Evolutionary conservation across 768 basidiomycete genomes (phyloP).

Genomic region (Lentinus brumalis): DNA sequence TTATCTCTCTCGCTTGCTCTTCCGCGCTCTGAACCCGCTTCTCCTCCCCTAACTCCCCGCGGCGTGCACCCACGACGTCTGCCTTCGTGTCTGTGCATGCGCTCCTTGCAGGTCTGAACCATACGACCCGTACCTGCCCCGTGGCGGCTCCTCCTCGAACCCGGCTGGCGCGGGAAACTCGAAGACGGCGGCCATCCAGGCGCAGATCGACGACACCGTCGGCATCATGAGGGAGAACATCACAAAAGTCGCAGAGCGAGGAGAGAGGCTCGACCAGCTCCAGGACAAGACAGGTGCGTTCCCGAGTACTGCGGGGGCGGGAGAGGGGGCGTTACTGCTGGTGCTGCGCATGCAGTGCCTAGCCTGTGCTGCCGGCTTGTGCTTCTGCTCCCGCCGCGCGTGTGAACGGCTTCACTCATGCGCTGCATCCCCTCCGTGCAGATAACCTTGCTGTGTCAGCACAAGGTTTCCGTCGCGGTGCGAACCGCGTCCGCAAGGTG

Average conservation of each 20-base stretch:
- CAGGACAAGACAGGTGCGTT: conserved; percentile 97
- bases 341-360: neutral
- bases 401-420: conserved; percentile 6
- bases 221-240: conserved; percentile 99
- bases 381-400: neutral
- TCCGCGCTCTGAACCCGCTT: conserved; percentile 9
- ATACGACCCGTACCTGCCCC: conserved; percentile 97
- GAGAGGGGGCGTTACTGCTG: neutral
- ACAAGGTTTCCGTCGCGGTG: conserved; percentile 97
- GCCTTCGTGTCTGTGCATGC: neutral
- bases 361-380: neutral
- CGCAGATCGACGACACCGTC: conserved; percentile 97
- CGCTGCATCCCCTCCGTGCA: conserved; percentile 30
- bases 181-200: conserved; percentile 94
- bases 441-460: conserved; percentile 97
- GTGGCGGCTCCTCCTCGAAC: conserved; percentile 67
- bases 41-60: neutral
- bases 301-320: neutral
- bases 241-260: conserved; percentile 91
- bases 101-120: conserved; percentile 79
- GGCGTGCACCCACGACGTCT: neutral
- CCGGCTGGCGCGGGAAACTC: conserved; percentile 58
- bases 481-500: conserved; percentile 97
- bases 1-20: conserved; percentile 12
- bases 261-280: conserved; percentile 89